Evolutionary conservation across 306 rosid species (phyloP).

Genomic region (Fragaria nilgerrensis): DNA sequence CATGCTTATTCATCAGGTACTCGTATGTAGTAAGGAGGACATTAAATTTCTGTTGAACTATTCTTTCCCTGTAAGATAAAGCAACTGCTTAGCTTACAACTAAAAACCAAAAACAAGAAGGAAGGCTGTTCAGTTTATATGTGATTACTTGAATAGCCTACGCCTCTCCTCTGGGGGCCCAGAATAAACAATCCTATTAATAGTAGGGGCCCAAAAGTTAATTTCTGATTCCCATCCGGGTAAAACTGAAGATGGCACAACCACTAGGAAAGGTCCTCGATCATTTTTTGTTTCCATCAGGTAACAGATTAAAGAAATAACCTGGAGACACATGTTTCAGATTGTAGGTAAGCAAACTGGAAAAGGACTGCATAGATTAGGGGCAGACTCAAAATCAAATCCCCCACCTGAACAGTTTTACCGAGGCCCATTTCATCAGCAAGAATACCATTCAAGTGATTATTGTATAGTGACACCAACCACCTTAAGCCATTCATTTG

Average conservation of each 20-base stretch:
- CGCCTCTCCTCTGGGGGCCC: slow-evolving; percentile 99
- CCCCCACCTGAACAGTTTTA: slow-evolving; percentile 91
- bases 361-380: background rate
- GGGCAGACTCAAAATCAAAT: slow-evolving; percentile 16
- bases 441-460: slow-evolving; percentile 97
- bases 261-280: slow-evolving; percentile 98
- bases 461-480: slow-evolving; percentile 93
- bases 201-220: slow-evolving; percentile 86
- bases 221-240: slow-evolving; percentile 99
- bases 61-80: slow-evolving; percentile 73
- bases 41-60: slow-evolving; percentile 90
- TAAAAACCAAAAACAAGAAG: slow-evolving; percentile 2
- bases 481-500: slow-evolving; percentile 99
- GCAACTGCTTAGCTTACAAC: slow-evolving; percentile 26
- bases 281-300: slow-evolving; percentile 98
- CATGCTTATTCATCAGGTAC: slow-evolving; percentile 99
- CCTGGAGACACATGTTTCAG: slow-evolving; percentile 44
- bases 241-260: slow-evolving; percentile 96
- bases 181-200: slow-evolving; percentile 76
- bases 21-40: slow-evolving; percentile 96
- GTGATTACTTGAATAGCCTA: slow-evolving; percentile 76
- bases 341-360: slow-evolving; percentile 17
- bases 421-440: slow-evolving; percentile 99
- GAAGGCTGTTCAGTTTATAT: slow-evolving; percentile 9
- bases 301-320: slow-evolving; percentile 92